A percentile compares a stretch with the other conserved stretches of the same genome.
Evolutionary conservation across 2,329 filamentous ascomycete genomes (phyloP).

Genomic region (Ceratocystis huliohia): DNA sequence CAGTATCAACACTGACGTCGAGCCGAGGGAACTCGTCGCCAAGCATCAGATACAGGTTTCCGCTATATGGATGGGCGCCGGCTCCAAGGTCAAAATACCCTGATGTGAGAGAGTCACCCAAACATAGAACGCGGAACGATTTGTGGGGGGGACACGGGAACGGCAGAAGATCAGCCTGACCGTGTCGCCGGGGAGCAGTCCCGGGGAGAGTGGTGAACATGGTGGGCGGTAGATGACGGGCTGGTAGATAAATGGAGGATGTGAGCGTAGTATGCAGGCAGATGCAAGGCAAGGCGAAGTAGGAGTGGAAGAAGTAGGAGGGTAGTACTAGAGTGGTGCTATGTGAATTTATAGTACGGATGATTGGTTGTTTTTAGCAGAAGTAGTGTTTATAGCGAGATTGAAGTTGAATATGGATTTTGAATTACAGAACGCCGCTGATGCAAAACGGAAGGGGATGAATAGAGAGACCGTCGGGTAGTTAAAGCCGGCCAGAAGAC

Average conservation of each 20-base stretch:
- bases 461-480: not conserved
- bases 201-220: slow-evolving; percentile 19
- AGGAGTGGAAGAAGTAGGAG: not conserved
- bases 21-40: slow-evolving; percentile 34
- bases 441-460: not conserved
- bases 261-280: not conserved
- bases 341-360: slow-evolving; percentile 1
- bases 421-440: not conserved
- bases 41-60: slow-evolving; percentile 36
- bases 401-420: not conserved
- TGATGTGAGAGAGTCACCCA: slow-evolving; percentile 51
- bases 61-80: slow-evolving; percentile 41
- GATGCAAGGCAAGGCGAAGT: not conserved
- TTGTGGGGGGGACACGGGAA: slow-evolving; percentile 16
- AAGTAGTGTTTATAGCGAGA: not conserved
- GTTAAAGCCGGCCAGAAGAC: not conserved
- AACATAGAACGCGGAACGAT: slow-evolving; percentile 45
- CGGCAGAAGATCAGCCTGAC: not conserved
- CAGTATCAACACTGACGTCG: slow-evolving; percentile 33
- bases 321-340: slow-evolving; percentile 3
- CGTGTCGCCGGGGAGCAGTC: slow-evolving; percentile 7
- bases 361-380: not conserved
- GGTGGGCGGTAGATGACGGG: not conserved
- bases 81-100: slow-evolving; percentile 38
- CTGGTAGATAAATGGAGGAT: not conserved